These are phyloP conservation scores for Harrya chromipes DNA, from an alignment of 768 basidiomycete genomes.

Conservation along the genomic window DNA sequence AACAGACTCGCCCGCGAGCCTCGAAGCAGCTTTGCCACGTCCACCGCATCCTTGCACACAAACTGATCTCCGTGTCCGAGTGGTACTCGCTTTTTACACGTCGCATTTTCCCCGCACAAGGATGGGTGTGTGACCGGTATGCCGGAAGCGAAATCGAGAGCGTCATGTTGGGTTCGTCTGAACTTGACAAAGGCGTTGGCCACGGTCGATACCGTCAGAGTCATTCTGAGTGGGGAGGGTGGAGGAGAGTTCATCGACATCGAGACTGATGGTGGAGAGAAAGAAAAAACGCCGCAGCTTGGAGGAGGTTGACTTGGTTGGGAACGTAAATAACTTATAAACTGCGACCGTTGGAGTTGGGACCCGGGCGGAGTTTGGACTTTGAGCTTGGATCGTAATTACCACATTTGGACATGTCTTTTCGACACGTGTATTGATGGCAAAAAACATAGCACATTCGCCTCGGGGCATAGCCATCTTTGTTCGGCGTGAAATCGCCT, in stretches of 20 bases:
- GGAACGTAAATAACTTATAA: slow-evolving; percentile 8
- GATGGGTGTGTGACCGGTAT: slow-evolving; percentile 36
- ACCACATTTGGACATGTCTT: too few species aligned
- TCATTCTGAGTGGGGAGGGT: slow-evolving; percentile 20
- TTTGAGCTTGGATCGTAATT: neutral
- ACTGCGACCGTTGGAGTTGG: neutral
- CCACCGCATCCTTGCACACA: slow-evolving; percentile 61
- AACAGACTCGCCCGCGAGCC: slow-evolving; percentile 50
- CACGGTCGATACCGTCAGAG: slow-evolving; percentile 35
- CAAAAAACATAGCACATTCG: neutral
- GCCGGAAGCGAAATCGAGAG: slow-evolving; percentile 38
- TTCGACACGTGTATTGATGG: slow-evolving; percentile 9
- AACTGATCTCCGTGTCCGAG: slow-evolving; percentile 43
- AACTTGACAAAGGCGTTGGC: slow-evolving; percentile 56
- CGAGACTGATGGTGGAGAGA: neutral
- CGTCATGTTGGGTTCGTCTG: slow-evolving; percentile 37
- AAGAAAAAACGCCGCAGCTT: neutral
- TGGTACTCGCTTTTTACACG: slow-evolving; percentile 28
- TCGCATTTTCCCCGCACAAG: slow-evolving; percentile 29
- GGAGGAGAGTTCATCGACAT: slow-evolving; percentile 19
- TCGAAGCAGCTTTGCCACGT: slow-evolving; percentile 53
- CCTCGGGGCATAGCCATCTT: slow-evolving; percentile 1
- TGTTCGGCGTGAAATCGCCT: neutral
- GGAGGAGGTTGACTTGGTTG: slow-evolving; percentile 1
- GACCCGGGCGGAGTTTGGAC: slow-evolving; percentile 23